Conservation (phyloP, 2,329 filamentous ascomycete genomes). For the Pestalotiopsis fici region DNA sequence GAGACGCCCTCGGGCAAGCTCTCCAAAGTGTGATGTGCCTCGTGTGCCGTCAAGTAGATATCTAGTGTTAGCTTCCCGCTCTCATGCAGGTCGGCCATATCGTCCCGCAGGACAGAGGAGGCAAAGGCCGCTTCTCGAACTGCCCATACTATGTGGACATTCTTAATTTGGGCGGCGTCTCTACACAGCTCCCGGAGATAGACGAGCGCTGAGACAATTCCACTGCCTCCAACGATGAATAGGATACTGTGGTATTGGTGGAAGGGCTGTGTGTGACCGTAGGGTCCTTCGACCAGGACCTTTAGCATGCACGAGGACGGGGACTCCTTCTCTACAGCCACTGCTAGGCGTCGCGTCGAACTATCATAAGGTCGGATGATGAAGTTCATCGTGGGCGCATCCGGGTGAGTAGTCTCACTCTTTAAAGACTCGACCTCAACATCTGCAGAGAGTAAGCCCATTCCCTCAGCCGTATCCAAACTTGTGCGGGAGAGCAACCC, state of each 20-base stretch:
- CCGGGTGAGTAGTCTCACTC: background rate
- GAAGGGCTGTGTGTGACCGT: slow-evolving; percentile 40
- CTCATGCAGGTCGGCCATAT: slow-evolving; percentile 30
- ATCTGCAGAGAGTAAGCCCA: background rate
- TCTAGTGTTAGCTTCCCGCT: slow-evolving; percentile 32
- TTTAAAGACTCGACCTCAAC: background rate
- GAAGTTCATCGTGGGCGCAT: slow-evolving; percentile 34
- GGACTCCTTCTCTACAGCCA: slow-evolving; percentile 25
- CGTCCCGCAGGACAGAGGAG: slow-evolving; percentile 30
- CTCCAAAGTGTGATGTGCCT: background rate
- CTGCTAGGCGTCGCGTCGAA: slow-evolving; percentile 40
- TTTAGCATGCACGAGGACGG: slow-evolving; percentile 27
- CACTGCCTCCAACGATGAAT: slow-evolving; percentile 47
- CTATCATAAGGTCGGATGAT: slow-evolving; percentile 47
- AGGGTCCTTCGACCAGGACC: slow-evolving; percentile 46
- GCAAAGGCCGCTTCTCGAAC: slow-evolving; percentile 41
- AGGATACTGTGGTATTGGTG: slow-evolving; percentile 38
- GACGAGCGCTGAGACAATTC: slow-evolving; percentile 42
- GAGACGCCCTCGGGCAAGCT: slow-evolving; percentile 16
- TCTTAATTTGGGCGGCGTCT: slow-evolving; percentile 14
- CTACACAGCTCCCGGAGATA: slow-evolving; percentile 32
- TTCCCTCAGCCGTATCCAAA: background rate
- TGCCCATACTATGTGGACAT: slow-evolving; percentile 42
- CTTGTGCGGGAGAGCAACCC: slow-evolving; percentile 28
- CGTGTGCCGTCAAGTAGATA: slow-evolving; percentile 34